Conservation (phyloP, 805 yeast species). For the Hanseniaspora nectarophila region DNA sequence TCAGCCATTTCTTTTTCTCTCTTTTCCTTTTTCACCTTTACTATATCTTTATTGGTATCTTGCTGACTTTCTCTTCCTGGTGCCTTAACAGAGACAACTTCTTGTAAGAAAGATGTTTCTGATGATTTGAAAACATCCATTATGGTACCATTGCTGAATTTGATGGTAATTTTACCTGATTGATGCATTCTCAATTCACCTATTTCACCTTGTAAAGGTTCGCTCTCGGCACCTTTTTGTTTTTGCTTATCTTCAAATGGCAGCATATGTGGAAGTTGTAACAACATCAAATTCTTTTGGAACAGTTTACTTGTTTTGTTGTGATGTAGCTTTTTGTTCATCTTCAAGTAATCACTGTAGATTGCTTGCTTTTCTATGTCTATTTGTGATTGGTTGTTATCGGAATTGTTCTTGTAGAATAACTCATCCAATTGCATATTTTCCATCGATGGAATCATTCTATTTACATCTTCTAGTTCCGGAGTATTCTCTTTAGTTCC, state of each 20-base stretch:
- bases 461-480: constrained; percentile 7
- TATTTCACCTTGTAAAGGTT: constrained; percentile 40
- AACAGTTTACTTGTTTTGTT: constrained; percentile 25
- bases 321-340: constrained; percentile 25
- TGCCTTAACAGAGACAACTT: constrained; percentile 46
- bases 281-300: constrained; percentile 18
- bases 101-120: constrained; percentile 58
- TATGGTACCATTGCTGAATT: constrained; percentile 46
- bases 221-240: background rate
- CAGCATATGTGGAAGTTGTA: constrained; percentile 32
- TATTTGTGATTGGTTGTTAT: constrained; percentile 7
- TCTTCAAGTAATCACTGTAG: constrained; percentile 9
- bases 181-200: constrained; percentile 68
- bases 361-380: constrained; percentile 7
- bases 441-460: constrained; percentile 6
- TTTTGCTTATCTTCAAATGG: constrained; percentile 21
- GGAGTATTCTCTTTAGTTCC: constrained; percentile 26
- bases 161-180: constrained; percentile 70
- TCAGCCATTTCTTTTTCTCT: constrained; percentile 19
- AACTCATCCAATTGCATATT: constrained; percentile 5
- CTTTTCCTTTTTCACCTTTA: constrained; percentile 31
- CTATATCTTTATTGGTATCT: constrained; percentile 38
- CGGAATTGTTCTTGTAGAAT: constrained; percentile 10
- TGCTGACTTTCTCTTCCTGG: constrained; percentile 27
- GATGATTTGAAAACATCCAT: constrained; percentile 66